Base-by-base conservation (phyloP, 2,329 filamentous ascomycete species). In the Diaporthe citrichinensis region DNA sequence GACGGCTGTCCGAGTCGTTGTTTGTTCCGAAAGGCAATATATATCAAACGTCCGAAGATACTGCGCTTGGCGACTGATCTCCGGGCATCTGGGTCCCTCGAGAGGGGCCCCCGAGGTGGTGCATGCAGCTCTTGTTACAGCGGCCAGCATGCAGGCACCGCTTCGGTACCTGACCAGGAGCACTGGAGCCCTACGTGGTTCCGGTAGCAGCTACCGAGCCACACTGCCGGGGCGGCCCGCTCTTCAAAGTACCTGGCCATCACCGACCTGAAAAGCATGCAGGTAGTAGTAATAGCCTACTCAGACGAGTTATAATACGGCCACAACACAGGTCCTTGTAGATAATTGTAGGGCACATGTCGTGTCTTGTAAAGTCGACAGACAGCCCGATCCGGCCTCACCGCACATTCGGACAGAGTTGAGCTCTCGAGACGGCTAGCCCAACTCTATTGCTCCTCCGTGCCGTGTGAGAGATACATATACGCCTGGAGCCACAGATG, bases 161-260 rank as follows among this genome's bases (percentile, higher is more conserved):
- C 65, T 41, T 69, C 65, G 46, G 65, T 53, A 68, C 65, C 46
- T 53, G 14, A 39, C 65, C 65, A 53, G 46, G 23, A n/a, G 65
- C 65, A 31, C 62, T 53, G 62, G 34, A 23, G 46, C 46, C 65
- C 62, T 20, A 68, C 39, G 34, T 68, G 46, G 71, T 76, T 59
- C 74, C 75, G 73, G 75, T 76, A 75, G 73, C 25, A 65, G 68
- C 57, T 73, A 75, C 75, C 75, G 75, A 76, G 69, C 53, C 75
- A 72, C 55, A 58, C 58, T 71, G 73, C 69, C 75, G 75, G 75
- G 55, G 75, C 75, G 75, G 75, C 59, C 75, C 75, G 75, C 71
- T 55, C 65, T 69, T 46, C 34, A 23, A 69, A 69, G 65, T 69
- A 55, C 65, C 65, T 69, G 65, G 34, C 65, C 65, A 55, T 69